Conservation (phyloP, 2,329 filamentous ascomycete species). For the Fusarium domesticum region DNA sequence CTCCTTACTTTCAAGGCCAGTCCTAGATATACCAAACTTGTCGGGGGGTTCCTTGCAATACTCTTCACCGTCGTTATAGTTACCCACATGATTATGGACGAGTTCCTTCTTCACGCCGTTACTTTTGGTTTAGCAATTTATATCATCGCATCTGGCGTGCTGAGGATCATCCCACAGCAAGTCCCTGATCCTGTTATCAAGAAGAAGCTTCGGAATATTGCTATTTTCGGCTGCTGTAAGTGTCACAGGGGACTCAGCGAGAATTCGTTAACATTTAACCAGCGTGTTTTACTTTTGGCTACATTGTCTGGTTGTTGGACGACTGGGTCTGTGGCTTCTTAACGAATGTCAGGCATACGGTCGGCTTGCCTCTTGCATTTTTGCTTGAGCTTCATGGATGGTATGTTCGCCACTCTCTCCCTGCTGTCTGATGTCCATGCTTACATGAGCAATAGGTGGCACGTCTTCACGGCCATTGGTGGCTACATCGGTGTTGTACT, state of each 20-base stretch:
- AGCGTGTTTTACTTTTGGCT: constrained; percentile 39
- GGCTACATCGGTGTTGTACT: constrained; percentile 39
- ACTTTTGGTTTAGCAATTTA: constrained; percentile 36
- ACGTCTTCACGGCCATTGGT: constrained; percentile 41
- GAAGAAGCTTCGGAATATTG: constrained; percentile 18
- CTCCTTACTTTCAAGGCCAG: constrained; percentile 36
- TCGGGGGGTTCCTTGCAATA: constrained; percentile 20
- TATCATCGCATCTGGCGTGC: constrained; percentile 32
- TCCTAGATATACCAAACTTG: constrained; percentile 22
- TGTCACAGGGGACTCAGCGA: too few species aligned
- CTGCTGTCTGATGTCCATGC: neutral
- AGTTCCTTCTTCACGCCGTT: constrained; percentile 39
- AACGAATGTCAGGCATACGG: constrained; percentile 23
- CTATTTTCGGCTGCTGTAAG: constrained; percentile 22
- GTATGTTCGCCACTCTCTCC: constrained; percentile 24
- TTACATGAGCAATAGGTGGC: constrained; percentile 35
- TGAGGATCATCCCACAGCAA: constrained; percentile 33
- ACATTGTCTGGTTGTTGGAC: constrained; percentile 40
- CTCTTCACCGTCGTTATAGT: constrained; percentile 38
- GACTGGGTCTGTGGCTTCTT: constrained; percentile 34
- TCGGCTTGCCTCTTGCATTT: constrained; percentile 39
- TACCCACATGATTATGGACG: constrained; percentile 42
- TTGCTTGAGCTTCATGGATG: constrained; percentile 42
- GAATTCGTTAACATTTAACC: neutral
- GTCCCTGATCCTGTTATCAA: constrained; percentile 27